Percentiles rank a stretch among this genome's conserved stretches.
Evolutionary conservation across 2,329 filamentous ascomycete genomes (phyloP).

Genomic region (Ambrosiella cleistominuta): DNA sequence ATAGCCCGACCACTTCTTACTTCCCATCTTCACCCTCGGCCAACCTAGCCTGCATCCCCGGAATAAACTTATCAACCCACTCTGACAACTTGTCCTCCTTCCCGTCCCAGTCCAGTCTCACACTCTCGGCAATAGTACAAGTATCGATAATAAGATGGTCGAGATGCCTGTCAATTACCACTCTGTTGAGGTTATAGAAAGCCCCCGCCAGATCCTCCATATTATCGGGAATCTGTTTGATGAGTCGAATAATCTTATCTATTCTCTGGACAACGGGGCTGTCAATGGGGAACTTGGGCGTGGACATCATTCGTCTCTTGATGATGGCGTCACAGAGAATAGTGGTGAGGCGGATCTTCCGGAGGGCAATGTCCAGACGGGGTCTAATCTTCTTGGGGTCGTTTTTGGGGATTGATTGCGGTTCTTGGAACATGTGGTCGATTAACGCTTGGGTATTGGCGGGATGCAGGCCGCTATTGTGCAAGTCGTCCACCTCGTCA

Average conservation of each 20-base stretch:
- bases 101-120: conserved; percentile 44
- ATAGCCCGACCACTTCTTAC: too few species aligned
- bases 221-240: conserved; percentile 45
- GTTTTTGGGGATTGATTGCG: conserved; percentile 42
- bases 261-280: conserved; percentile 24
- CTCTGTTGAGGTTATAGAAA: conserved; percentile 52
- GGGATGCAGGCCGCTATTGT: conserved; percentile 18
- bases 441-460: conserved; percentile 36
- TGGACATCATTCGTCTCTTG: conserved; percentile 49
- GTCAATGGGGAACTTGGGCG: conserved; percentile 26
- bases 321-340: conserved; percentile 52
- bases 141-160: conserved; percentile 43
- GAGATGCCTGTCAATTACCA: conserved; percentile 40
- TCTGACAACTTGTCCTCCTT: conserved; percentile 57
- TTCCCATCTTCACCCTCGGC: not conserved
- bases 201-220: conserved; percentile 53
- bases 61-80: conserved; percentile 48
- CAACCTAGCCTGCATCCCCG: conserved; percentile 23
- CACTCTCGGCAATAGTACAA: conserved; percentile 34
- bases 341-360: conserved; percentile 47
- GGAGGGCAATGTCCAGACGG: conserved; percentile 46
- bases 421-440: conserved; percentile 49
- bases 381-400: conserved; percentile 47
- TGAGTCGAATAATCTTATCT: conserved; percentile 36
- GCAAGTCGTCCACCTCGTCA: conserved; percentile 22